phyloP scores from a whole-genome alignment of 768 basidiomycete species.

The Symmetrospora coprosmae region DNA sequence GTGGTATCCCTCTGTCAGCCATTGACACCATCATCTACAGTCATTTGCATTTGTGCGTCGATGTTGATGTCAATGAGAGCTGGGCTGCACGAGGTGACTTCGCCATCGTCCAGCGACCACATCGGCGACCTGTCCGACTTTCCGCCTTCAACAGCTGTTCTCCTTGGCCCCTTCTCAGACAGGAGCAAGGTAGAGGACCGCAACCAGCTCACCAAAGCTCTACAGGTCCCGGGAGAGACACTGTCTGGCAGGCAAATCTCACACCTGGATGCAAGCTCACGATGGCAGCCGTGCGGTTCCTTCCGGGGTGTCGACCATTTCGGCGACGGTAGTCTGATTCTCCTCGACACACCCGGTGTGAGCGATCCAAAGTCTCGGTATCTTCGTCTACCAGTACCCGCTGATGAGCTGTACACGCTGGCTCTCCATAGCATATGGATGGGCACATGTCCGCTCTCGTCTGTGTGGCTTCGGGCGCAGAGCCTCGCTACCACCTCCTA shows the following conservation, averaged over 20 bases:
- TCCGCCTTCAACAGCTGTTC: background rate
- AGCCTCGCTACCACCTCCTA: background rate
- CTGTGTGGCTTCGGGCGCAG: background rate
- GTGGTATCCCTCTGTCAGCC: background rate
- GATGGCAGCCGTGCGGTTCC: background rate
- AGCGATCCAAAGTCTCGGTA: background rate
- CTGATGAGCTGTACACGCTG: background rate
- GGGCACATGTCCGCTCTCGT: background rate
- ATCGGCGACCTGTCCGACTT: background rate
- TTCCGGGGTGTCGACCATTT: background rate
- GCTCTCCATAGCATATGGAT: background rate
- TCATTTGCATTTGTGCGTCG: background rate
- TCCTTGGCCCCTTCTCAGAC: background rate
- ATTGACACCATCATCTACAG: conserved; percentile 4
- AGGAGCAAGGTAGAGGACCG: background rate
- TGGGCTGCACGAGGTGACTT: background rate
- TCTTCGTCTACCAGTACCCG: background rate
- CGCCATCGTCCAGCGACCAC: background rate
- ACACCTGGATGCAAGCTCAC: background rate
- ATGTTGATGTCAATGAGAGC: background rate
- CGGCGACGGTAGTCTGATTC: conserved; percentile 1
- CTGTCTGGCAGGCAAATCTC: background rate
- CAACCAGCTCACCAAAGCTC: background rate
- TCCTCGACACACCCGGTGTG: conserved; percentile 8
- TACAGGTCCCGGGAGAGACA: background rate